Conservation (phyloP, 257 asterid genomes). For the Vinca minor region DNA sequence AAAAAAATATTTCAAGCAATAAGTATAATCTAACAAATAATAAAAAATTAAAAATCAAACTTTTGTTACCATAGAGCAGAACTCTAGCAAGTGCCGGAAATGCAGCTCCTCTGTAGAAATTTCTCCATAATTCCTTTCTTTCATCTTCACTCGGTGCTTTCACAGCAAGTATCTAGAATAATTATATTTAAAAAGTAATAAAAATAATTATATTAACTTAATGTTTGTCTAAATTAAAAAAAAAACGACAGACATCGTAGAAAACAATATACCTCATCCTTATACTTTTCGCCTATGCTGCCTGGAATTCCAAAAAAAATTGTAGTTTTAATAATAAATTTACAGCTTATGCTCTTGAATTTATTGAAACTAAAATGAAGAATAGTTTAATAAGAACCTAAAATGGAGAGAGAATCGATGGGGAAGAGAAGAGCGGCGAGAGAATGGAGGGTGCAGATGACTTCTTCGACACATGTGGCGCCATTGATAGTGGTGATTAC, state of each 20-base stretch:
- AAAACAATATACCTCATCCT: conserved; percentile 40
- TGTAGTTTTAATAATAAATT: background rate
- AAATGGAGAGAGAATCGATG: conserved; percentile 32
- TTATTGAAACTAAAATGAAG: background rate
- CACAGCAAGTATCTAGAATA: conserved; percentile 25
- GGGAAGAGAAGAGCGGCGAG: conserved; percentile 62
- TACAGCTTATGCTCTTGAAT: background rate
- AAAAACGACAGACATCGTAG: too few relatives aligned
- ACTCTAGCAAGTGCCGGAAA: conserved; percentile 60
- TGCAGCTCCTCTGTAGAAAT: conserved; percentile 63
- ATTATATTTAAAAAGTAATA: background rate
- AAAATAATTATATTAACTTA: background rate
- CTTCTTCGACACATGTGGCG: conserved; percentile 62
- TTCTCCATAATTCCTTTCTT: conserved; percentile 48
- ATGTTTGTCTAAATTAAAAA: too few relatives aligned
- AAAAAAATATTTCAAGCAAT: background rate
- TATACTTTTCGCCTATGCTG: conserved; percentile 40
- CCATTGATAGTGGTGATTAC: conserved; percentile 44
- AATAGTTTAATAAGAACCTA: conserved; percentile 36
- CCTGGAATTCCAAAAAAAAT: conserved; percentile 34
- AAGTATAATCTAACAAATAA: background rate
- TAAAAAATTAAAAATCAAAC: background rate
- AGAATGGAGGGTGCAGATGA: conserved; percentile 59
- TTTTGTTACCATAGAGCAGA: conserved; percentile 45
- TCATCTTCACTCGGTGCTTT: conserved; percentile 39